A percentile compares a stretch with the other conserved stretches of the same genome.
Evolutionary conservation across 2,329 filamentous ascomycete species (phyloP).

Genomic region (Diaporthe eres): DNA sequence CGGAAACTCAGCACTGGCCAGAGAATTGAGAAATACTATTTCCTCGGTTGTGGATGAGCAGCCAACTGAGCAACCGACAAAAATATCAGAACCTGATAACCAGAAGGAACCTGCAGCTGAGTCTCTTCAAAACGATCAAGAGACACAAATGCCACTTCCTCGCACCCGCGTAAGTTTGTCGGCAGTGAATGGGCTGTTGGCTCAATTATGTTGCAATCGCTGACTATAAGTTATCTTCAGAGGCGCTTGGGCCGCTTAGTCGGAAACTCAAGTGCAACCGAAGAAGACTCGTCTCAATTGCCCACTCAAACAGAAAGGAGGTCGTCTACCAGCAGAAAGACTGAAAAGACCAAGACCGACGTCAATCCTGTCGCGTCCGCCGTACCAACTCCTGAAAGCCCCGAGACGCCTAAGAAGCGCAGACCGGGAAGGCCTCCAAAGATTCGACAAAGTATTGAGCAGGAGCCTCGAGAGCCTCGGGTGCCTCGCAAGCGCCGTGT

Average conservation of each 20-base stretch:
- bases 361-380: constrained; percentile 5
- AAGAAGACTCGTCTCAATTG: constrained; percentile 31
- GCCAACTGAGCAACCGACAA: neutral
- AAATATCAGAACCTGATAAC: neutral
- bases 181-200: neutral
- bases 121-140: constrained; percentile 21
- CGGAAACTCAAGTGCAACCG: constrained; percentile 31
- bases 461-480: constrained; percentile 38
- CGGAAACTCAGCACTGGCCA: constrained; percentile 19
- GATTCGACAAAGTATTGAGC: constrained; percentile 38
- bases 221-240: constrained; percentile 28
- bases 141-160: constrained; percentile 2
- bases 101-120: neutral
- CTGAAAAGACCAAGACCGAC: constrained; percentile 34
- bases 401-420: constrained; percentile 38
- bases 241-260: constrained; percentile 36
- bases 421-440: constrained; percentile 39
- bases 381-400: constrained; percentile 5
- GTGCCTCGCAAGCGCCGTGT: constrained; percentile 29
- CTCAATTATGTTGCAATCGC: constrained; percentile 4
- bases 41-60: constrained; percentile 34
- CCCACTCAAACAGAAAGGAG: constrained; percentile 31
- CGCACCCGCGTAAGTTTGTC: constrained; percentile 33
- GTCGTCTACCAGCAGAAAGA: constrained; percentile 26
- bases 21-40: constrained; percentile 34